Base-by-base conservation (phyloP, 2,329 filamentous ascomycete genomes). In the Neopestalotiopsis clavispora region DNA sequence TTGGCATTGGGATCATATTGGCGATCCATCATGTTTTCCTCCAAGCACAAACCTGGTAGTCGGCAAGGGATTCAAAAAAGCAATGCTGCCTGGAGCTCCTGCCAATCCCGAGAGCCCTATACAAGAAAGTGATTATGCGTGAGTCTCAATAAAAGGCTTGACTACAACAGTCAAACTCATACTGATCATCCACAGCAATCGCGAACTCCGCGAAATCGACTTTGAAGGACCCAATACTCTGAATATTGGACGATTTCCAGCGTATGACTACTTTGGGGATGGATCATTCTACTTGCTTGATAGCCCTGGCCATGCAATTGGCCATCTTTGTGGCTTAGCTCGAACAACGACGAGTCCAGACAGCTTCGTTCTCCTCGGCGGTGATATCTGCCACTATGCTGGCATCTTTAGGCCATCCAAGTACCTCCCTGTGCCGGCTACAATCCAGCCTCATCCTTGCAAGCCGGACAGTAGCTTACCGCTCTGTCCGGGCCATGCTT, bases 1-100 rank as follows among this genome's bases (percentile, higher is more conserved):
- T 68, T 77, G 80, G 4, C 84, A 86, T 71, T 83, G 83, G 74
- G 84, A 86, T 73, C 84, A 86, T 69, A 80, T 80, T 40, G 85
- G 84, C 60, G 83, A 84, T 14, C 82, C 83, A 0, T 75, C 78
- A n/a, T 81, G 83, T 69, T 86, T 86, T 71, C 71, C 76, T 1
- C 77, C 79, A 12, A 76, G 80, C 0, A 77, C 80, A 5, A 83
- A 85, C 65, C 74, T 85, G 1, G 78, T 86, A 45, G 85, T 70
- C 6, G 69, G 69, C n/a, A 67, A 67, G 6, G 69, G 67, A 80
- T 45, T 76, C 76, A 64, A 81, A 77, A 63, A 69, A 13, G 63
- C 63, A 17, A 49, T 71, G 20, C 63, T 71, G 6, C 72, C 72
- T 13, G 72, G 72, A 2, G 74, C 70, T 28, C 74, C 74, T 1